Evolutionary conservation across 495 filamentous ascomycete species (phyloP).

Genomic region (Penicillium mononematosum): DNA sequence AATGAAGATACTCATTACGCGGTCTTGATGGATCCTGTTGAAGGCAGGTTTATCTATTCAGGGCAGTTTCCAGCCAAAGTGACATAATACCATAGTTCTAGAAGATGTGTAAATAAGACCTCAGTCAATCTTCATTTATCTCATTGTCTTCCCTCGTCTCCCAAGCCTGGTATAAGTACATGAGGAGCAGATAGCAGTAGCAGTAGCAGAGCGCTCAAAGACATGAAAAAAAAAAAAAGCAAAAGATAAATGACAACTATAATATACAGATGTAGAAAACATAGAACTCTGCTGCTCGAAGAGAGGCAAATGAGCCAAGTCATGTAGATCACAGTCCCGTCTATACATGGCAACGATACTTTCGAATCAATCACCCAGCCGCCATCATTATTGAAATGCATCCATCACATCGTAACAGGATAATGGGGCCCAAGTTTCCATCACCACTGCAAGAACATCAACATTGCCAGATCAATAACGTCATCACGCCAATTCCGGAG

Average conservation of each 20-base stretch:
- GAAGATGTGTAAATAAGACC: not conserved
- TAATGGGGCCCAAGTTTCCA: not conserved
- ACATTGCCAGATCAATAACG: constrained; percentile 1
- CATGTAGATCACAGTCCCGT: not conserved
- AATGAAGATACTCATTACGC: constrained; percentile 57
- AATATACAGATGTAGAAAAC: not conserved
- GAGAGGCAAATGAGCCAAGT: not conserved
- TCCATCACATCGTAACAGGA: constrained; percentile 19
- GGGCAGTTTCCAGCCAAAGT: constrained; percentile 27
- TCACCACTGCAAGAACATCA: not conserved
- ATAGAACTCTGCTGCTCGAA: not conserved
- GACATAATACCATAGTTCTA: not conserved
- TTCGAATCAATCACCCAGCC: constrained; percentile 7
- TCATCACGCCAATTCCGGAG: not conserved
- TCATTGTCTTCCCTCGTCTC: not conserved
- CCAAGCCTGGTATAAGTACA: not conserved
- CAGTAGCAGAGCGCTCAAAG: not conserved
- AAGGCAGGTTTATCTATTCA: constrained; percentile 46
- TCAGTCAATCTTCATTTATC: not conserved
- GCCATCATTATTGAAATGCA: constrained; percentile 6
- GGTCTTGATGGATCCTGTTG: constrained; percentile 49
- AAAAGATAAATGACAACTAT: not conserved
- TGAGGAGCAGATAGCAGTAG: not conserved
- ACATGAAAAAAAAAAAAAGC: not conserved
- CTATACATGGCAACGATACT: not conserved